phyloP scores from a whole-genome alignment of 2,329 filamentous ascomycete species.

The Rhytidhysteron rufulum region DNA sequence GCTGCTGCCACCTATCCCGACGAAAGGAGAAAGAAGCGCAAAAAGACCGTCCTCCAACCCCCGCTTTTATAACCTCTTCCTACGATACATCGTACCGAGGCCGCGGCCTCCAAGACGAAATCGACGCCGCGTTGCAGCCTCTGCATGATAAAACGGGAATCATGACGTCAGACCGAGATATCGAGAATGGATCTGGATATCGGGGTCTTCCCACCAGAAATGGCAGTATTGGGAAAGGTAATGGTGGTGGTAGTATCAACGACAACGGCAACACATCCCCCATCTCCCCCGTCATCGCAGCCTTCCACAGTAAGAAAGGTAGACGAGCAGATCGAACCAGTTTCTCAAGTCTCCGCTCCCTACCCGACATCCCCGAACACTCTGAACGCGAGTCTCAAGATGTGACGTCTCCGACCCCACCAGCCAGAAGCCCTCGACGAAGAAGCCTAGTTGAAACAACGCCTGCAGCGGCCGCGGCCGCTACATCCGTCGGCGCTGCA shows the following conservation, averaged over 20 bases:
- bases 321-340: constrained; percentile 21
- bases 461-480: background rate
- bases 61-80: constrained; percentile 33
- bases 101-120: background rate
- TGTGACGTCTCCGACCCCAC: constrained; percentile 8
- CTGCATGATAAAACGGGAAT: background rate
- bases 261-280: constrained; percentile 8
- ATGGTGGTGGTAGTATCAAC: background rate
- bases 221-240: background rate
- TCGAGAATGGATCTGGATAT: background rate
- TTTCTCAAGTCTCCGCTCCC: constrained; percentile 27
- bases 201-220: background rate
- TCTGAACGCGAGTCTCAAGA: constrained; percentile 21
- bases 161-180: background rate
- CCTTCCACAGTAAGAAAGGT: constrained; percentile 28
- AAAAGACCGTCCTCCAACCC: constrained; percentile 27
- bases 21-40: constrained; percentile 17
- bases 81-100: too few species aligned
- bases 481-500: background rate
- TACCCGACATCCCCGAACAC: constrained; percentile 29
- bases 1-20: constrained; percentile 23
- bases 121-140: background rate
- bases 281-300: constrained; percentile 22
- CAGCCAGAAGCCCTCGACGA: background rate
- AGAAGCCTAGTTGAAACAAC: constrained; percentile 3